Evolutionary conservation across 1,284 basidiomycete species (phyloP).

Genomic region (Stygiomarasmius scandens): DNA sequence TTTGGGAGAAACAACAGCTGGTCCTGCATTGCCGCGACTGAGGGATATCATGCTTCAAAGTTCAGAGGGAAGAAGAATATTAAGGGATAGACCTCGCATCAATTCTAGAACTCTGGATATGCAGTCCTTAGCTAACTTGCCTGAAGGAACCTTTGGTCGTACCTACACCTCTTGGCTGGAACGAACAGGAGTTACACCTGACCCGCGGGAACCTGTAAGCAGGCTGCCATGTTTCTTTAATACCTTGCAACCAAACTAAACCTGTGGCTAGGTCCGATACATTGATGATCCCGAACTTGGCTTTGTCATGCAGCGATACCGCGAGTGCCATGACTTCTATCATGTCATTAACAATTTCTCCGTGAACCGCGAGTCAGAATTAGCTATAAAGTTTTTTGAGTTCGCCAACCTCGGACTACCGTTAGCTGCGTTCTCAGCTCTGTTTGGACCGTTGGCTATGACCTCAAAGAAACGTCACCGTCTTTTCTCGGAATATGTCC

Average conservation of each 20-base stretch:
- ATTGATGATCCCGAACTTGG: slow-evolving; percentile 92
- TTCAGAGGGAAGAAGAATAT: slow-evolving; percentile 79
- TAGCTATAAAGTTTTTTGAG: slow-evolving; percentile 95
- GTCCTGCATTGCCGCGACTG: slow-evolving; percentile 75
- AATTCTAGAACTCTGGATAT: slow-evolving; percentile 81
- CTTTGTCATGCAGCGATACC: slow-evolving; percentile 97
- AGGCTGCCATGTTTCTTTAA: background rate
- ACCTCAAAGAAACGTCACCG: slow-evolving; percentile 55
- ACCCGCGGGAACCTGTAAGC: slow-evolving; percentile 87
- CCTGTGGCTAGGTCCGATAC: slow-evolving; percentile 76
- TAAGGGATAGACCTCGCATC: slow-evolving; percentile 84
- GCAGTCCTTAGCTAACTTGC: slow-evolving; percentile 61
- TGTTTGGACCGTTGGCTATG: slow-evolving; percentile 73
- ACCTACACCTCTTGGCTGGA: slow-evolving; percentile 93
- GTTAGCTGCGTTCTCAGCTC: slow-evolving; percentile 81
- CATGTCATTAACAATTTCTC: slow-evolving; percentile 88
- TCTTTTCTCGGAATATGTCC: slow-evolving; percentile 83
- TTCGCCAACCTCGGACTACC: slow-evolving; percentile 91
- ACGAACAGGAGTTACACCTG: slow-evolving; percentile 89
- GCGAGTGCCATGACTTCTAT: slow-evolving; percentile 97
- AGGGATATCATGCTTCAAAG: slow-evolving; percentile 81
- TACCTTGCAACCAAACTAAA: slow-evolving; percentile 8
- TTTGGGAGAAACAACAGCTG: slow-evolving; percentile 87
- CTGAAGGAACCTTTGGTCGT: slow-evolving; percentile 83
- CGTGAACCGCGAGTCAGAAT: slow-evolving; percentile 88